These are phyloP conservation scores for Ganoderma sp. DNA, from an alignment of 1,284 basidiomycete genomes.

Conservation along the genomic window DNA sequence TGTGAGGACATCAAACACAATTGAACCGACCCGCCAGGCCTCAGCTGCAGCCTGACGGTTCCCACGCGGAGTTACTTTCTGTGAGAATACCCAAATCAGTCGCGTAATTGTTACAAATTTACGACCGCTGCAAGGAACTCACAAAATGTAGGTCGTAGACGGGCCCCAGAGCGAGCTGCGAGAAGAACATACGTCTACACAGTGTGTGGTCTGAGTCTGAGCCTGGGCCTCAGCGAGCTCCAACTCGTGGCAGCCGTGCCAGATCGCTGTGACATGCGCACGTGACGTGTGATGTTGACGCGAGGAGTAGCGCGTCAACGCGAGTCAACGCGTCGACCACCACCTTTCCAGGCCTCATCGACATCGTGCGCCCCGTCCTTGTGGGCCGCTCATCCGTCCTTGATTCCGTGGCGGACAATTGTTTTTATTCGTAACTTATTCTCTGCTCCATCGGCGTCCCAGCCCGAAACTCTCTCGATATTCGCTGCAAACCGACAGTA, in stretches of 20 bases:
- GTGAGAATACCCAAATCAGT: neutral
- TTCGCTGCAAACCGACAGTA: neutral
- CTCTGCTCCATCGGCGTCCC: neutral
- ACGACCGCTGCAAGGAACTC: neutral
- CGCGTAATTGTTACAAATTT: neutral
- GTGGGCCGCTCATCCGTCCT: neutral
- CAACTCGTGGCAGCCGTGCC: neutral
- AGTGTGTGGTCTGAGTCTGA: too few species aligned
- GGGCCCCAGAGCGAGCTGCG: too few species aligned
- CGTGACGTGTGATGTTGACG: neutral
- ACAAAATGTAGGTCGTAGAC: too few species aligned
- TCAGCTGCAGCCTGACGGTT: neutral
- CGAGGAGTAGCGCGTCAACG: neutral
- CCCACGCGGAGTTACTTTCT: neutral
- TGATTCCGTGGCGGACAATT: neutral
- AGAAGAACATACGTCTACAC: too few species aligned
- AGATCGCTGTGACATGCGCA: neutral
- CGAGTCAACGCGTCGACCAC: neutral
- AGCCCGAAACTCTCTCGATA: neutral
- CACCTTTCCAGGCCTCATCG: neutral
- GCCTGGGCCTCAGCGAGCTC: too few species aligned
- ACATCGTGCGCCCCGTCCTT: neutral
- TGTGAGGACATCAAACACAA: neutral
- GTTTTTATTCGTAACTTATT: conserved; percentile 3
- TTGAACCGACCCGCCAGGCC: neutral